These are phyloP conservation scores for Rhododendron simsii DNA, from an alignment of 148 eudicot species.

Conservation along the genomic window DNA sequence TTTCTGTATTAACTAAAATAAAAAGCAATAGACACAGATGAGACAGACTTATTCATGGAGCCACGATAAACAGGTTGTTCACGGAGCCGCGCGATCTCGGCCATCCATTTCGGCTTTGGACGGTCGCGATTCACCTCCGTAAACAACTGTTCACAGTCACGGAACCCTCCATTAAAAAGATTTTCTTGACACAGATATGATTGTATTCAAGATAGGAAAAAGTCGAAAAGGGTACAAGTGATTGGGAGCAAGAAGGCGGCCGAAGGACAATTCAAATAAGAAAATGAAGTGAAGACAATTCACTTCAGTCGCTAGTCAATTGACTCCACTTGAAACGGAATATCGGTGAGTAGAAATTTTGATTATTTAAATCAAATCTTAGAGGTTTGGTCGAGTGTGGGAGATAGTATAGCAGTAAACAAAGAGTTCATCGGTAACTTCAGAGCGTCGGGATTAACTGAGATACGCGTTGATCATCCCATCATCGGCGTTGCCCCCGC, in stretches of 20 bases:
- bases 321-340: not conserved
- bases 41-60: no score
- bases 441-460: not conserved
- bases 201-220: not conserved
- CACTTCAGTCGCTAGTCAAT: not conserved
- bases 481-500: not conserved
- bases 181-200: not conserved
- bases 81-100: no score
- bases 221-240: not conserved
- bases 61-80: no score
- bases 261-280: not conserved
- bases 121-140: no score
- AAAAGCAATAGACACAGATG: not conserved
- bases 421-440: not conserved
- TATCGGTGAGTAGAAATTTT: not conserved
- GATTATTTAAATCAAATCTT: not conserved
- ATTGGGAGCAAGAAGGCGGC: no score
- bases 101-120: no score
- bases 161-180: no score
- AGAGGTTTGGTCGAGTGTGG: not conserved
- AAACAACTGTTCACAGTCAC: no score
- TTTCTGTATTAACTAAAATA: not conserved
- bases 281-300: not conserved
- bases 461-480: not conserved
- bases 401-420: not conserved